Conservation (phyloP, 768 basidiomycete genomes). For the Hericium coralloides region DNA sequence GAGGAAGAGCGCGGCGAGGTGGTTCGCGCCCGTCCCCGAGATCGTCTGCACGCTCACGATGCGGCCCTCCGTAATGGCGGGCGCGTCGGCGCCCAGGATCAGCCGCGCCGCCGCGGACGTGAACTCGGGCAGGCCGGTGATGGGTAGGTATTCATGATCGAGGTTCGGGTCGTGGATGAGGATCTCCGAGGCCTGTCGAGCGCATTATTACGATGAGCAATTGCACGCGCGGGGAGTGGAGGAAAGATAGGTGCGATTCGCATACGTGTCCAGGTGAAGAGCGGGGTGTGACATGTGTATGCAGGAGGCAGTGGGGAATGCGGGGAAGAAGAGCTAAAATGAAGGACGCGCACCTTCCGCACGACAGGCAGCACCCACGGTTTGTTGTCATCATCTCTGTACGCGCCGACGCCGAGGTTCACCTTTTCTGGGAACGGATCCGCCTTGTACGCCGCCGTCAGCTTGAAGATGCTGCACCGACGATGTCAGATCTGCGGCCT, state of each 20-base stretch:
- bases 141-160: conserved; percentile 91
- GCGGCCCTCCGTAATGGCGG: conserved; percentile 61
- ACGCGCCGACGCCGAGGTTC: conserved; percentile 90
- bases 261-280: neutral
- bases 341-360: conserved; percentile 51
- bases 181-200: conserved; percentile 56
- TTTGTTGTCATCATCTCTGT: conserved; percentile 79
- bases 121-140: conserved; percentile 80
- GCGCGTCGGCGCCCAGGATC: conserved; percentile 66
- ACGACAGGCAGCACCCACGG: conserved; percentile 92
- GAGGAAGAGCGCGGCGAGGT: conserved; percentile 83
- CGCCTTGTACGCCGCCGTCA: conserved; percentile 83
- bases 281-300: neutral
- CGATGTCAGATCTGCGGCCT: neutral
- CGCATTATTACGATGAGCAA: neutral
- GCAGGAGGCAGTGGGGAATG: conserved; percentile 1
- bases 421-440: conserved; percentile 71
- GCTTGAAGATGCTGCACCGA: conserved; percentile 68
- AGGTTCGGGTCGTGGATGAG: conserved; percentile 60
- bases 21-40: conserved; percentile 94
- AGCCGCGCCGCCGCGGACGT: conserved; percentile 75
- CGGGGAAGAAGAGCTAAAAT: neutral
- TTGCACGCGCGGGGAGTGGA: neutral
- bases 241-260: neutral
- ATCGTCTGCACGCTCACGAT: conserved; percentile 85